Evolutionary conservation across 805 yeast genomes (phyloP), one percentile per base, ranked within the genome.

Genomic region (Candida oleophila): DNA sequence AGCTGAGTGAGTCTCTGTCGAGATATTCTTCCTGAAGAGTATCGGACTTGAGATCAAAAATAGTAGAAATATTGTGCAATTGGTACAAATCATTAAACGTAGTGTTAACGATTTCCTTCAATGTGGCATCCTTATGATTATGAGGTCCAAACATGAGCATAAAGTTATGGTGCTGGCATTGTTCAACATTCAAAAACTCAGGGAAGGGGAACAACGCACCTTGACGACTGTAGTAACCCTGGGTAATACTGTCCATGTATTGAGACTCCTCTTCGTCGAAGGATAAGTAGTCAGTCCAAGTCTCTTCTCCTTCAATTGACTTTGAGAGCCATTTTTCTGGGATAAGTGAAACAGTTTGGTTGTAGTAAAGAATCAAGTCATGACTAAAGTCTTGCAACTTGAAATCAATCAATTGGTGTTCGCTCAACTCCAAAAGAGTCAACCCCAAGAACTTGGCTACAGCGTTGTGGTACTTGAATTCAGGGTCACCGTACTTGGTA

Each of bases 401-500:
- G 45, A 82, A 73, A 28, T 69, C 70, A 8, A 83, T 62, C 1
- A 87, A 70, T 56, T 83, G 87, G 42, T 69, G 74, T 52, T 85
- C 87, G 54, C 78, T 69, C 42, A 85, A 57, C 42, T 74, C 73
- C 47, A 85, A 62, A 1, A 76, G 65, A 9, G 82, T 59, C 38
- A 84, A 65, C 0, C 90, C 87, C 44, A 79, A 64, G 59, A 78
- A 81, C 54, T 80, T 82, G 1, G 89, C 81, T 45, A 83, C 58
- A 19, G 78, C 69, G 50, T 76, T 77, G 51, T 85, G 90, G 44
- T 67, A 67, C 16, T 68, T 66, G 47, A 76, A 80, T 0, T 74
- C 77, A 9, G 80, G 77, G 55, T 82, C 87, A 14, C 77, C 74
- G 53, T 66, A 71, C 4, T 64, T 64, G 22, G 73, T 67, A 64